phyloP scores from a whole-genome alignment of 371 early-diverging fungal genomes.

The Syncephalastrum contaminatum region DNA sequence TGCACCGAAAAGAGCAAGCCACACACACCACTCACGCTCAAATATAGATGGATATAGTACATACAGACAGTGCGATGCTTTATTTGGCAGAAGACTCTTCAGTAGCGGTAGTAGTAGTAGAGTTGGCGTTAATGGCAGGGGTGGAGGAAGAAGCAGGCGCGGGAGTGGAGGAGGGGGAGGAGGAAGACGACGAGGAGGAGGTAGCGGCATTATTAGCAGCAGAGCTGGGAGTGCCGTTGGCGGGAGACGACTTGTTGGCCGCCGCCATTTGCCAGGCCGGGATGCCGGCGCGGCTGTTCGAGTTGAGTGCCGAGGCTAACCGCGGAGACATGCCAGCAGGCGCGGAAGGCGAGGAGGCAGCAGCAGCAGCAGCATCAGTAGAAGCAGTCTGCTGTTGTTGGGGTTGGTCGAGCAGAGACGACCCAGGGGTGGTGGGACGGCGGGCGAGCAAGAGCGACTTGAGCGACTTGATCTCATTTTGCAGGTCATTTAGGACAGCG shows the following conservation, averaged over 20 bases:
- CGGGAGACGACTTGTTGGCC: background rate
- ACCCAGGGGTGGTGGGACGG: conserved; percentile 35
- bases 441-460: conserved; percentile 85
- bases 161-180: no score
- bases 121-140: no score
- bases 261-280: conserved; percentile 83
- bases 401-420: conserved; percentile 21
- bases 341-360: conserved; percentile 12
- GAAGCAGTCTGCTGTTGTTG: conserved; percentile 10
- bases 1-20: no score
- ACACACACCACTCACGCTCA: no score
- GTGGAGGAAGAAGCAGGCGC: no score
- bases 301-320: conserved; percentile 30
- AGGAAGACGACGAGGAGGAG: no score
- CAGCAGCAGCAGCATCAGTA: background rate
- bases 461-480: conserved; percentile 90
- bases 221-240: no score
- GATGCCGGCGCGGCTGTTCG: conserved; percentile 42
- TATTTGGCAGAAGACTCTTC: no score
- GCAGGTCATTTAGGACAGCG: conserved; percentile 80
- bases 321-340: conserved; percentile 32
- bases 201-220: background rate
- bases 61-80: no score
- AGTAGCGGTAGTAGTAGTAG: no score
- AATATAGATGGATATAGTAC: no score